These are phyloP conservation scores for Magnaporthiopsis incrustans DNA, from an alignment of 2,329 filamentous ascomycete genomes.

Conservation along the genomic window DNA sequence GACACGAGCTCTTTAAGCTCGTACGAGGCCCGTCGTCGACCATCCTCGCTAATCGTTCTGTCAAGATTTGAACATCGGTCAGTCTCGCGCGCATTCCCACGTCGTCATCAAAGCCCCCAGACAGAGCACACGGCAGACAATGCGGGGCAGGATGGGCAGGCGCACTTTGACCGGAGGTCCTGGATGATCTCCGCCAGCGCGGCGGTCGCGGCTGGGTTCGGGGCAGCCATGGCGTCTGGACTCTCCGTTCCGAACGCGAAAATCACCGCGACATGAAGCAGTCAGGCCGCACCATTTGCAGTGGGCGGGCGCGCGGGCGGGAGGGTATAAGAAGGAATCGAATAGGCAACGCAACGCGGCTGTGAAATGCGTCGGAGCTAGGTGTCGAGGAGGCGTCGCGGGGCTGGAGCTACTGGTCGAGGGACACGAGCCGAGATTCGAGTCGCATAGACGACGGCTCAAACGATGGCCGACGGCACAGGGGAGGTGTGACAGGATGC, in stretches of 20 bases:
- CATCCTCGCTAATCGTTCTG: constrained; percentile 32
- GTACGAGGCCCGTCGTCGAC: constrained; percentile 43
- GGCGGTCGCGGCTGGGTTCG: constrained; percentile 4
- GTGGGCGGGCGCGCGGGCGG: background rate
- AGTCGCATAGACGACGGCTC: background rate
- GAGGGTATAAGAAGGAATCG: background rate
- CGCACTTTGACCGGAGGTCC: constrained; percentile 47
- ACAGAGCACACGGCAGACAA: background rate
- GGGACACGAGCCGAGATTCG: background rate
- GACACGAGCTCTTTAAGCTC: constrained; percentile 48
- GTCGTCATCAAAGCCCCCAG: background rate
- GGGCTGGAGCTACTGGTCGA: constrained; percentile 3
- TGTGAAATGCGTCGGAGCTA: background rate
- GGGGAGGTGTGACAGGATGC: background rate
- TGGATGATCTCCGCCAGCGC: constrained; percentile 30
- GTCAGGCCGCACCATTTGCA: background rate
- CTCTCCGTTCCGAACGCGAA: constrained; percentile 1
- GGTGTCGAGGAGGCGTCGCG: constrained; percentile 1
- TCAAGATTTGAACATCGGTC: background rate
- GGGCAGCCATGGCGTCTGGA: constrained; percentile 3
- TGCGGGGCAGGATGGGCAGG: background rate
- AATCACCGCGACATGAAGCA: constrained; percentile 3
- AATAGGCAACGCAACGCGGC: background rate
- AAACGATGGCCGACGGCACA: background rate
- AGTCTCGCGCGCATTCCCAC: background rate